phyloP scores from a whole-genome alignment of 805 yeast genomes.

The Barnettozyma salicaria region DNA sequence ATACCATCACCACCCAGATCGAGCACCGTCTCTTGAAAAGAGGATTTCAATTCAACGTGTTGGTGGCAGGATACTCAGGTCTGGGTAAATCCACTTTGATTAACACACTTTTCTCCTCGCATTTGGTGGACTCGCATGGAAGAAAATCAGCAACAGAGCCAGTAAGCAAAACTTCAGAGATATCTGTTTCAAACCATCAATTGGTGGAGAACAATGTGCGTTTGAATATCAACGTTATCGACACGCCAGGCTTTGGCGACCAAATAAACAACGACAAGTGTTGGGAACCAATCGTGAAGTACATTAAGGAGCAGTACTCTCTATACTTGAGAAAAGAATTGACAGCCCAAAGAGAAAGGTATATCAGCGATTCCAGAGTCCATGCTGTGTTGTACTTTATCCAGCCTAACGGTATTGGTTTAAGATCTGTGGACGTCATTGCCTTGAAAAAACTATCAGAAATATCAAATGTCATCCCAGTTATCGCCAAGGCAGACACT shows the following conservation, averaged over 20 bases:
- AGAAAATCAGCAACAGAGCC: slow-evolving; percentile 64
- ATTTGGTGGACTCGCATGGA: slow-evolving; percentile 68
- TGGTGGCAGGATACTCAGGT: slow-evolving; percentile 93
- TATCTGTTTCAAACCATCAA: slow-evolving; percentile 61
- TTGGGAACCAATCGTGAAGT: slow-evolving; percentile 94
- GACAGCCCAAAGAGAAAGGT: slow-evolving; percentile 86
- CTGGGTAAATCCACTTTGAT: slow-evolving; percentile 90
- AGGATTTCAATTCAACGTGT: slow-evolving; percentile 90
- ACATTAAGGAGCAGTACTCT: slow-evolving; percentile 92
- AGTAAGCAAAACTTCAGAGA: slow-evolving; percentile 80
- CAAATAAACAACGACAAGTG: slow-evolving; percentile 91
- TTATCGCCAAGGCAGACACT: slow-evolving; percentile 90
- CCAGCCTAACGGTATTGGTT: slow-evolving; percentile 84
- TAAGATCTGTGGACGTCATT: slow-evolving; percentile 74
- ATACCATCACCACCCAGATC: slow-evolving; percentile 91
- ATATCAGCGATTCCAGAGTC: slow-evolving; percentile 81
- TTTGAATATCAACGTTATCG: slow-evolving; percentile 81
- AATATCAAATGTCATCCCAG: slow-evolving; percentile 89
- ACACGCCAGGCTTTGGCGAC: slow-evolving; percentile 98
- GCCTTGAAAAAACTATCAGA: slow-evolving; percentile 82
- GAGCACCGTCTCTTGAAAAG: slow-evolving; percentile 85
- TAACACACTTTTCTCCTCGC: slow-evolving; percentile 85
- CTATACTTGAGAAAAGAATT: slow-evolving; percentile 87
- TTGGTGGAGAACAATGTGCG: slow-evolving; percentile 83
- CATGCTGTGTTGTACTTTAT: slow-evolving; percentile 90